Evolutionary conservation across 2,329 filamentous ascomycete species (phyloP).

Genomic region (Periconia macrospinosa): DNA sequence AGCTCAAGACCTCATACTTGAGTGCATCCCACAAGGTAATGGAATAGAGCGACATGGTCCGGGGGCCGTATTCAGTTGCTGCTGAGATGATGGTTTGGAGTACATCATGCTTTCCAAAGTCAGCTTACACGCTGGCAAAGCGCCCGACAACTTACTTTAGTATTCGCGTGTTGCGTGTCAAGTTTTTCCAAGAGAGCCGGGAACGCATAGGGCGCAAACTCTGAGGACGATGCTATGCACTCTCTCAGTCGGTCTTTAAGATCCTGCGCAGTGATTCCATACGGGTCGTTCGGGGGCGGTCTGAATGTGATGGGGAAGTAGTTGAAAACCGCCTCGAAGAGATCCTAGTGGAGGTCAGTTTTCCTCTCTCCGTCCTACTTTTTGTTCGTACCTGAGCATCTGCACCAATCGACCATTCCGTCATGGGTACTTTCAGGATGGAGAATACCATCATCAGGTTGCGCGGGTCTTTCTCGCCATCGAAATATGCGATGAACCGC

Average conservation of each 20-base stretch:
- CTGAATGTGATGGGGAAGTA: slow-evolving; percentile 74
- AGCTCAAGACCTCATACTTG: slow-evolving; percentile 70
- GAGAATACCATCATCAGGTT: slow-evolving; percentile 73
- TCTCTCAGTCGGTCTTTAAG: slow-evolving; percentile 65
- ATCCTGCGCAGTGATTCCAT: slow-evolving; percentile 69
- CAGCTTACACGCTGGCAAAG: background rate
- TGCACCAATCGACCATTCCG: slow-evolving; percentile 66
- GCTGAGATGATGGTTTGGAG: slow-evolving; percentile 65
- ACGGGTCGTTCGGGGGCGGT: slow-evolving; percentile 69
- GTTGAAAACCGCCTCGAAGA: slow-evolving; percentile 71
- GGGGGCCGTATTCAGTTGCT: slow-evolving; percentile 60
- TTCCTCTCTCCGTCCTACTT: background rate
- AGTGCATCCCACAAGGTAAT: slow-evolving; percentile 69
- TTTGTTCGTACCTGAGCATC: slow-evolving; percentile 57
- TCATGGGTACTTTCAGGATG: slow-evolving; percentile 66
- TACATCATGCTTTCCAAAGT: slow-evolving; percentile 58
- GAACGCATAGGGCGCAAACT: slow-evolving; percentile 68
- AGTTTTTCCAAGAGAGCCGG: slow-evolving; percentile 70
- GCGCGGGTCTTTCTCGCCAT: slow-evolving; percentile 69
- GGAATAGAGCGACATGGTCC: slow-evolving; percentile 63
- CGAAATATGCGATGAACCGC: slow-evolving; percentile 65
- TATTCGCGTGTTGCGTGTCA: slow-evolving; percentile 69
- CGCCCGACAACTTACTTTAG: slow-evolving; percentile 54
- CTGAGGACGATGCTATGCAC: slow-evolving; percentile 64
- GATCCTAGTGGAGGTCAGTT: slow-evolving; percentile 36